Conservation (phyloP, 2,329 filamentous ascomycete species). For the Fonsecaea nubica region DNA sequence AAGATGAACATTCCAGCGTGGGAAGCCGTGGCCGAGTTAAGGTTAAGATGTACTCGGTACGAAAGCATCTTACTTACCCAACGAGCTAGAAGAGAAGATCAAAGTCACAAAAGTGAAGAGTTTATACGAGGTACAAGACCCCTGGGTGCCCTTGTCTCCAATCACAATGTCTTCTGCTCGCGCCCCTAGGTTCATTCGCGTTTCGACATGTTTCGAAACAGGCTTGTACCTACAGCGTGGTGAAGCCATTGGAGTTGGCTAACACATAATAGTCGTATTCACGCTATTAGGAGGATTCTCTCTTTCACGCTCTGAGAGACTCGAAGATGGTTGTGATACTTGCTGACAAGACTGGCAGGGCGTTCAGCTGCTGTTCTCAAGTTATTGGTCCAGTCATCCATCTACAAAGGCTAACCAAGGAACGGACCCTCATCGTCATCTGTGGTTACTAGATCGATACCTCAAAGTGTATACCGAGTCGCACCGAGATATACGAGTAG, state of each 20-base stretch:
- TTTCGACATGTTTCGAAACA: conserved; percentile 3
- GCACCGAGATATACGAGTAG: background rate
- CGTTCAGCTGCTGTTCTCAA: background rate
- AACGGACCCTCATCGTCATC: background rate
- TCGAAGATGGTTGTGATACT: background rate
- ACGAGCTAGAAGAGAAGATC: background rate
- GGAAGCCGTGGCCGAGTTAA: background rate
- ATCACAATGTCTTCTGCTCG: background rate
- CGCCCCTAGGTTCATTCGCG: background rate
- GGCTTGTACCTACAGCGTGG: background rate
- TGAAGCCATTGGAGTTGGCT: background rate
- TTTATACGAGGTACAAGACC: background rate
- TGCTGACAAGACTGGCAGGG: background rate
- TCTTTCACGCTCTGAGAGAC: background rate
- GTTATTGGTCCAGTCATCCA: background rate
- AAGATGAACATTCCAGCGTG: background rate
- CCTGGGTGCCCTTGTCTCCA: background rate
- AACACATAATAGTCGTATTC: background rate
- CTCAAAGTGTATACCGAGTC: background rate
- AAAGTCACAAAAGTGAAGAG: background rate
- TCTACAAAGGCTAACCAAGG: background rate
- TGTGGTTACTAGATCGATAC: background rate
- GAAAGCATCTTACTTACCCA: background rate
- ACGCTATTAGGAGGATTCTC: background rate
- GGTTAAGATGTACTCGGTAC: background rate